These are phyloP conservation scores for Cydonia oblonga DNA, from an alignment of 331 rosid species.

Conservation along the genomic window DNA sequence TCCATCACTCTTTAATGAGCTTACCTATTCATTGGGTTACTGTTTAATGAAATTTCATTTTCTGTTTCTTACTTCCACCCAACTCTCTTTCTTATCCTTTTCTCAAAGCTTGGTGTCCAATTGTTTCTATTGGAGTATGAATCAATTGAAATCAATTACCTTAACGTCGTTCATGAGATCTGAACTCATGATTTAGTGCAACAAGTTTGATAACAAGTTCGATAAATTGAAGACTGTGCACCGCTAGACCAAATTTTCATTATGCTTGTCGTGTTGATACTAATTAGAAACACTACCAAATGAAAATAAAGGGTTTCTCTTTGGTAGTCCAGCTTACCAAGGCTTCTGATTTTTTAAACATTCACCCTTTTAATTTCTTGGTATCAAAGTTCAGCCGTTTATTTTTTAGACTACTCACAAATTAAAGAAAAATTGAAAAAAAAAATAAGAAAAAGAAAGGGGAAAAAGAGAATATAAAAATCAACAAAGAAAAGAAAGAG, in stretches of 20 bases:
- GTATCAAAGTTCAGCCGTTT: rapidly evolving
- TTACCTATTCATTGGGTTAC: neutral
- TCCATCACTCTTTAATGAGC: neutral
- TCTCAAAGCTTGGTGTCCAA: neutral
- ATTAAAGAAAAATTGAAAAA: no score
- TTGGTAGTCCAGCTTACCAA: no score
- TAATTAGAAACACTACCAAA: no score
- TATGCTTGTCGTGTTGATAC: no score
- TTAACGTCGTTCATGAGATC: neutral
- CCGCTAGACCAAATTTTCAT: no score
- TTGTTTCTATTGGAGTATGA: neutral
- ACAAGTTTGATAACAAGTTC: no score
- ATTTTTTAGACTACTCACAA: no score
- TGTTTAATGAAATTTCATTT: neutral
- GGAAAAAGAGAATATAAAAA: neutral
- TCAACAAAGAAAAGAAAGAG: neutral
- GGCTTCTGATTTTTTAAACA: no score
- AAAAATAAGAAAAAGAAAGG: neutral
- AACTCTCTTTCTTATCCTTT: neutral
- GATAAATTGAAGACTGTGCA: no score
- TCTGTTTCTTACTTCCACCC: neutral
- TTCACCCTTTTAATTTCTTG: no score
- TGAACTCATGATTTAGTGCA: neutral
- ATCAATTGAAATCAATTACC: neutral
- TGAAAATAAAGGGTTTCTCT: neutral